These are phyloP conservation scores for Volvox carteri DNA, from an alignment of 163 green algal species.

Conservation along the genomic window DNA sequence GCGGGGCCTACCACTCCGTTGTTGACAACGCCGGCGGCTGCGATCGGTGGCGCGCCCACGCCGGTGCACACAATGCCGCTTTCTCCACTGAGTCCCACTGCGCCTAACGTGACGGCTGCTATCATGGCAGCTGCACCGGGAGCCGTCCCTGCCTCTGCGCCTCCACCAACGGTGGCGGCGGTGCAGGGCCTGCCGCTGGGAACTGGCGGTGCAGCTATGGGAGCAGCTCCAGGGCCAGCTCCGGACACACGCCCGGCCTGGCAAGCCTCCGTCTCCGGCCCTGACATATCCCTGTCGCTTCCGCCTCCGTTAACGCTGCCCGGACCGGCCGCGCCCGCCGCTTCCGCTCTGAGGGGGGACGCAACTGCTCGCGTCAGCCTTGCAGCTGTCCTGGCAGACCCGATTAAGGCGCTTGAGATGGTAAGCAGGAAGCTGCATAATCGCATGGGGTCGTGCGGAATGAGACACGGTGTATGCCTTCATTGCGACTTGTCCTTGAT, in stretches of 20 bases:
- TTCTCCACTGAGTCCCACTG: not conserved
- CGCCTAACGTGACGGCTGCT: not conserved
- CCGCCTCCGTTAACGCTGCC: not conserved
- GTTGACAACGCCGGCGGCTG: not conserved
- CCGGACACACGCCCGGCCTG: not conserved
- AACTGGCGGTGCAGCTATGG: not conserved
- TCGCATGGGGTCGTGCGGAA: too few species aligned
- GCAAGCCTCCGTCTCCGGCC: not conserved
- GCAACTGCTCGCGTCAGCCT: not conserved
- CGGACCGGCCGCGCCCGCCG: not conserved
- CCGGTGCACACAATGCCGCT: not conserved
- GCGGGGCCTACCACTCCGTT: not conserved
- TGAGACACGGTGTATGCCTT: too few species aligned
- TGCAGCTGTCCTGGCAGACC: not conserved
- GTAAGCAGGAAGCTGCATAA: too few species aligned
- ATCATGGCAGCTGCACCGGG: not conserved
- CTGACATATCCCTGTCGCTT: not conserved
- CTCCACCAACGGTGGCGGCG: too few species aligned
- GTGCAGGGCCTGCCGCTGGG: not conserved
- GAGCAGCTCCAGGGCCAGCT: not conserved
- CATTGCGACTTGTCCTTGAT: too few species aligned
- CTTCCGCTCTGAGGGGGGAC: not conserved
- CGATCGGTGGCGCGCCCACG: not conserved
- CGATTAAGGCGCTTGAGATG: slow-evolving; percentile 47
- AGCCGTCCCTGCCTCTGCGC: too few species aligned